Evolutionary conservation across 192 early-diverging fungal species (phyloP), one percentile per base, ranked within the genome.

Genomic region (Neocallimastix lanati): DNA sequence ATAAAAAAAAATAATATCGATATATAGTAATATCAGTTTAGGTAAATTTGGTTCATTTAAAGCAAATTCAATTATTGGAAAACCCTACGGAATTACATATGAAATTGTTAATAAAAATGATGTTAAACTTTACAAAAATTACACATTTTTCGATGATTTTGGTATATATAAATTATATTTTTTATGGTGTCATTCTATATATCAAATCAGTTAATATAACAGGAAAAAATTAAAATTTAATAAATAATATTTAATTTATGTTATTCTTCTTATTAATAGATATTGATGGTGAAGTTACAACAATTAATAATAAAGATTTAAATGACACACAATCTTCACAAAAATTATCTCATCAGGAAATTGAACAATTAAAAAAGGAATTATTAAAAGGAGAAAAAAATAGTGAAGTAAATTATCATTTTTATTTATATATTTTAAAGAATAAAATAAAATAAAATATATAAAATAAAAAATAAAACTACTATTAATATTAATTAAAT

Each of bases 31-130:
- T 35, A 76, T 16, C 76, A 27, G 18, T 16, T 83, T 98, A 35
- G 96, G 96, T 78, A 98, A 97, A 84, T 97, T 98, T 87, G 96
- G 96, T 36, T 86, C 86, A 36, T 96, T 97, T 86, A 82, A 89
- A 78, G 88, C 90, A 14, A 87, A 92, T 81, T 92, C 89, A 80
- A 85, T 98, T 27, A 92, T 98, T 78, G 96, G 94, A 5, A 84
- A 88, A 50, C 88, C 92, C 1, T 97, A 91, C 84, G 94, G 94
- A 36, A 84, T 93, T 40, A 92, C 92, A 0, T 96, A 92, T 76
- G 94, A 96, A 84, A 94, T 96, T 29, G 86, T 88, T 77, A 91
- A 90, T 82, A 87, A 84, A 78, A 77, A 82, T 76, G 29, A 78
- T 29, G 77, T 40, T 28, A 28, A 82, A 27, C 28, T 76, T 28